Conservation (phyloP, 768 basidiomycete genomes). For the Amanita inopinata region DNA sequence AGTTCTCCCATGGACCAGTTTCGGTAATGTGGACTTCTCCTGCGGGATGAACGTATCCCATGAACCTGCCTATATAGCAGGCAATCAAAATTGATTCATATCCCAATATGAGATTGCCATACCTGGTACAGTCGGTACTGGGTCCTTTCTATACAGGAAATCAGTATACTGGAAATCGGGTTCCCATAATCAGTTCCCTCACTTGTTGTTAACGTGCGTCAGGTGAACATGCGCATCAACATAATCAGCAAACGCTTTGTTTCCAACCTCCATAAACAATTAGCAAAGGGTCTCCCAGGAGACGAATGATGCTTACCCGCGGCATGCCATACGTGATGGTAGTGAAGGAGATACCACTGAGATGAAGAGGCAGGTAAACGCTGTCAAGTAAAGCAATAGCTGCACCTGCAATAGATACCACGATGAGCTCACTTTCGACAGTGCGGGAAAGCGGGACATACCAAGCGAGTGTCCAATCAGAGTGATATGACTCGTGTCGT, state of each 20-base stretch:
- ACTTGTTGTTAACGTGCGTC: slow-evolving; percentile 17
- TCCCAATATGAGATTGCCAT: slow-evolving; percentile 7
- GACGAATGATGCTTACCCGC: slow-evolving; percentile 22
- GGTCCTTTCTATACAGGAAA: slow-evolving; percentile 21
- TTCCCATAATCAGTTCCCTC: not conserved
- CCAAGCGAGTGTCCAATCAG: slow-evolving; percentile 37
- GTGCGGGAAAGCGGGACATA: slow-evolving; percentile 11
- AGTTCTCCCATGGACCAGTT: slow-evolving; percentile 37
- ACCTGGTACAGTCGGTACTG: slow-evolving; percentile 31
- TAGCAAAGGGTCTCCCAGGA: not conserved
- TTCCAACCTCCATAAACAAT: slow-evolving; percentile 21
- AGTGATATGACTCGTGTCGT: slow-evolving; percentile 25
- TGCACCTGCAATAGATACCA: slow-evolving; percentile 21
- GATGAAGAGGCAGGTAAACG: slow-evolving; percentile 42
- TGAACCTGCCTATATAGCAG: slow-evolving; percentile 19
- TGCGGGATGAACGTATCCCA: slow-evolving; percentile 37
- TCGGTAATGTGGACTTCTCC: slow-evolving; percentile 31
- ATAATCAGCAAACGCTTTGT: slow-evolving; percentile 20
- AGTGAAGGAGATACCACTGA: slow-evolving; percentile 29
- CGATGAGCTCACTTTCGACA: slow-evolving; percentile 10
- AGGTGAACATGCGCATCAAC: slow-evolving; percentile 15
- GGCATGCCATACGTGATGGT: slow-evolving; percentile 35
- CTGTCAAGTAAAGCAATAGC: slow-evolving; percentile 36
- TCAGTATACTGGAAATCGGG: not conserved
- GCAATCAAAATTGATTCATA: slow-evolving; percentile 14